Evolutionary conservation across 345 rosid species (phyloP), one percentile per base, ranked within the genome.

Genomic region (Geranium brycei): DNA sequence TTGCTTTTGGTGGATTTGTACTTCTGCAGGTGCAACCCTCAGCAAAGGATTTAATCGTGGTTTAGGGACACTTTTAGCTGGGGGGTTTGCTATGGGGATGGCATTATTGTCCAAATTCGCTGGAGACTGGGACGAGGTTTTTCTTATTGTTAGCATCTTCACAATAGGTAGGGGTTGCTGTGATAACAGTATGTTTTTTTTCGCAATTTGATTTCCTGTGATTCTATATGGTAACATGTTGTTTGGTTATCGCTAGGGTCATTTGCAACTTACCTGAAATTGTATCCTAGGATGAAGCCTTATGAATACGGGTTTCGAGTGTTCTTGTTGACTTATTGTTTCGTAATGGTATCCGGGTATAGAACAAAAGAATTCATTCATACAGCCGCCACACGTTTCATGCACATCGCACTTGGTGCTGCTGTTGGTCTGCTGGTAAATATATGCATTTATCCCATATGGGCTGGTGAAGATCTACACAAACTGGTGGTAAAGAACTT

Each of bases 401-500:
- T 86, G 70, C 85, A 89, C 60, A 92, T 92, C 61, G 95, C 91
- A 31, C 80, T 92, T 58, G 96, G 98, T 31, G 98, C 95, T 73
- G 84, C 74, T 57, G 87, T 92, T 72, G 77, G 85, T 69, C 81
- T 89, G 70, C 82, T 73, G 35, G 79, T 92, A 30, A 92, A 92
- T 69, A 79, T 87, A 72, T 86, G 82, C 79, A 89, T 92, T 72
- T 92, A 81, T 75, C 98, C 96, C 19, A 92, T 92, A 38, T 92
- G 98, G 98, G 95, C 98, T 64, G 96, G 98, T 5, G 98, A 92
- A 77, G 98, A 89, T 82, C 81, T 89, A 62, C 98, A 92, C 73
- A 76, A 77, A 68, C 76, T 87, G 82, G 98, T 89, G 64, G 93
- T 71, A 17, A 87, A 86, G 76, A 92, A 92, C 71, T 92, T 92